phyloP scores from a whole-genome alignment of 257 asterid genomes.

The Solanum rostratum region DNA sequence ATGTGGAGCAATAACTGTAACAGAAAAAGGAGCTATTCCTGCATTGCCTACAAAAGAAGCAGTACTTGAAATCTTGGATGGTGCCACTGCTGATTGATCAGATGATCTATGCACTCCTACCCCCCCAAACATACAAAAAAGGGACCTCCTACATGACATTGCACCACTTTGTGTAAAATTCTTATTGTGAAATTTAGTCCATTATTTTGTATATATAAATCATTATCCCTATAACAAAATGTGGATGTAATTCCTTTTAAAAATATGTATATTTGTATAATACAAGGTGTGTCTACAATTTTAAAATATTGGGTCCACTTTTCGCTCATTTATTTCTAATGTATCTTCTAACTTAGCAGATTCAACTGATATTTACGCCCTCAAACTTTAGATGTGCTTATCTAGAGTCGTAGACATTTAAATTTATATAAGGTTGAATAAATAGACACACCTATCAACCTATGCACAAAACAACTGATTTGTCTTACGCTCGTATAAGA shows the following conservation, averaged over 20 bases:
- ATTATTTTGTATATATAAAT: not conserved
- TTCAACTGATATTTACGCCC: too few relatives aligned
- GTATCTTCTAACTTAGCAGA: too few relatives aligned
- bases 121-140: not conserved
- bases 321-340: not conserved
- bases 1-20: not conserved
- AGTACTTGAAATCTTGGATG: conserved; percentile 18
- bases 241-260: too few relatives aligned
- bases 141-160: not conserved
- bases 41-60: conserved; percentile 20
- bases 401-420: too few relatives aligned
- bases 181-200: not conserved
- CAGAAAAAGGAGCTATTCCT: conserved; percentile 47
- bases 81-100: conserved; percentile 10
- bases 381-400: too few relatives aligned
- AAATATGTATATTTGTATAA: not conserved
- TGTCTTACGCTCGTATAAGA: too few relatives aligned
- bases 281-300: not conserved
- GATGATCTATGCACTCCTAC: not conserved
- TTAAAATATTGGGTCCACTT: not conserved
- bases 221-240: not conserved
- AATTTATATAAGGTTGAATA: too few relatives aligned
- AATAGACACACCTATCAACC: too few relatives aligned
- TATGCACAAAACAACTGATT: too few relatives aligned
- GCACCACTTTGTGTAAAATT: not conserved